Evolutionary conservation across 129 eudicot genomes (phyloP), one percentile per base, ranked within the genome.

Genomic region (Silybum marianum): DNA sequence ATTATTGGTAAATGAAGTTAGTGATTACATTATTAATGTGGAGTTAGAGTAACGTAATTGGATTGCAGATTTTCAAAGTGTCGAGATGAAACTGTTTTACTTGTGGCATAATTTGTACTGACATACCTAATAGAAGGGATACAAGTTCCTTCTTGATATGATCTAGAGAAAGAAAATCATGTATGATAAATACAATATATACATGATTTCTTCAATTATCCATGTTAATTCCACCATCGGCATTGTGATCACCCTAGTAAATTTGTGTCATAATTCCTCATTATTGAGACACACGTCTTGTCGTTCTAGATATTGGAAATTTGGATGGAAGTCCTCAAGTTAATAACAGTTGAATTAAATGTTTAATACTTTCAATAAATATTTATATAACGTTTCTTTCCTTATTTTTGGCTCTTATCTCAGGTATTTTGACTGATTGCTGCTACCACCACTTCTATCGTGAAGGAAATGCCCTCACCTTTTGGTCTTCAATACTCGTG

Each of bases 401-500:
- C 21, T 77, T 40, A 40, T 78, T 65, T 65, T 74, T 81, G 65
- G 6, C 24, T 63, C 69, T 79, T 79, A 67, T 77, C 36, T 82
- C 87, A 89, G 90, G 97, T 78, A 7, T 16, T 72, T 71, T 82
- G 73, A 80, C 58, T 58, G 77, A 54, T 82, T 69, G 13, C 25
- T 69, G 13, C 25, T 28, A 30, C 75, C 80, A 16, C 70, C 71
- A 21, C 10, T 44, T 46, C 69, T 44, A 67, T 46, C 39, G 36
- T 54, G 68, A 75, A 75, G 76, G 76, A 36, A 68, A 82, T 13
- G 40, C 28, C 51, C 63, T 70, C 77, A 36, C 75, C 18, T 81
- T 76, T 76, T 79, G 39, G 67, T 42, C 54, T 75, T 76, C 19
- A 40, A 72, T 70, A 79, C 62, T 71, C 65, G 77, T 80, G 74